phyloP scores from a whole-genome alignment of 176 grass and related monocot genomes.

The Cenchrus americanus region DNA sequence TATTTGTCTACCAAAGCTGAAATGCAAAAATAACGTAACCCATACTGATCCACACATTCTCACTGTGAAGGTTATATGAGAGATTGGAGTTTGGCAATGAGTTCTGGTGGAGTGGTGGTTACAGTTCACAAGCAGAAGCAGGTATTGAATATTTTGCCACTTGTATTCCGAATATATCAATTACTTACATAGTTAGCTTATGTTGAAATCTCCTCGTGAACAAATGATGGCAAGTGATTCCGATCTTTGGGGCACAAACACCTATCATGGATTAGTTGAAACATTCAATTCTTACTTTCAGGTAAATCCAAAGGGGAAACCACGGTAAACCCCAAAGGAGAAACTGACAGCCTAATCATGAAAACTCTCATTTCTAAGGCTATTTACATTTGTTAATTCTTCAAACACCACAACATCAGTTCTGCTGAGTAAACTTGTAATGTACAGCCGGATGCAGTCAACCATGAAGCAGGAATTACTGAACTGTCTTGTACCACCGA shows the following conservation, averaged over 20 bases:
- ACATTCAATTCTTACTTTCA: not conserved
- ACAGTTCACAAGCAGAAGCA: not conserved
- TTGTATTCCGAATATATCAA: not conserved
- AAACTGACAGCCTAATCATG: slow-evolving; percentile 14
- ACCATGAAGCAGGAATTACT: slow-evolving; percentile 30
- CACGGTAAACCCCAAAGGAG: not conserved
- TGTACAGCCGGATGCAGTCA: not conserved
- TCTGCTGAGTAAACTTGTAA: slow-evolving; percentile 26
- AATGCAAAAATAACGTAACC: not conserved
- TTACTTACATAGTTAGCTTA: not conserved
- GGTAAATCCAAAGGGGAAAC: not conserved
- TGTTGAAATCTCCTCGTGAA: not conserved
- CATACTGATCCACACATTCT: not conserved
- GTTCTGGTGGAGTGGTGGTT: not conserved
- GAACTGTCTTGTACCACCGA: slow-evolving; percentile 10
- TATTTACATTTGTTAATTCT: slow-evolving; percentile 51
- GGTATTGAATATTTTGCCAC: not conserved
- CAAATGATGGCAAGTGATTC: not conserved
- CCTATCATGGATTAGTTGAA: slow-evolving; percentile 6
- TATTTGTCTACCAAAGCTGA: not conserved
- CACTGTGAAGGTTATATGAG: not conserved
- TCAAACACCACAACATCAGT: slow-evolving; percentile 16
- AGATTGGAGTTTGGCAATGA: not conserved
- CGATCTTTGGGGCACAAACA: not conserved
- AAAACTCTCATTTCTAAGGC: slow-evolving; percentile 43